A percentile compares a stretch with the other conserved stretches of the same genome.
Conservation (phyloP, 345 rosid genomes). For the Eucalyptus erythrocorys region DNA sequence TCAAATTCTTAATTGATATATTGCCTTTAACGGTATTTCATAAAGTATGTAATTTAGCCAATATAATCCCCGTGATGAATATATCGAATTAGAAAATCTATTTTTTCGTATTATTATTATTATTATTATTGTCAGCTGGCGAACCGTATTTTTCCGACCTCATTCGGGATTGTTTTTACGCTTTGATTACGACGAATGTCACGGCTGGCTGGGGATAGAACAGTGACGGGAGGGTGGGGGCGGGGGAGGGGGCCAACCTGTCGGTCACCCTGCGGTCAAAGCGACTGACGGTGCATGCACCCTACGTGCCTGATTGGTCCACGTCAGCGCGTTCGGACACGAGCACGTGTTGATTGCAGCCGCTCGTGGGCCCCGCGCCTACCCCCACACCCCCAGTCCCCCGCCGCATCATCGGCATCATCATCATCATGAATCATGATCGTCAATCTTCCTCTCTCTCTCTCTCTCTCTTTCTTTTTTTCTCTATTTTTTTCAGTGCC, state of each 20-base stretch:
- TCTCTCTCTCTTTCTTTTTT: background rate
- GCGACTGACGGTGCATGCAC: background rate
- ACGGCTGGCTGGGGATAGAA: background rate
- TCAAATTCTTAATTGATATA: too few species aligned
- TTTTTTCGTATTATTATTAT: too few species aligned
- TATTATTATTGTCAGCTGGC: background rate
- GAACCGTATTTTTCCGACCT: background rate
- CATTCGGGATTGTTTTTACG: too few species aligned
- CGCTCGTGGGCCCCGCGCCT: background rate
- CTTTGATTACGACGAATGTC: too few species aligned
- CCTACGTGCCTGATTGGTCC: constrained; percentile 5
- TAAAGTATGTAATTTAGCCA: too few species aligned
- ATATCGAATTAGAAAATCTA: too few species aligned
- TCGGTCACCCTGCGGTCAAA: constrained; percentile 11
- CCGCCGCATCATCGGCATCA: background rate
- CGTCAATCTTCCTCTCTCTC: background rate
- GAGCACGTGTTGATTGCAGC: constrained; percentile 43
- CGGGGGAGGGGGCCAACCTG: background rate
- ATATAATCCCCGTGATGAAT: too few species aligned
- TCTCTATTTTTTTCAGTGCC: background rate
- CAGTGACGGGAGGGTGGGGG: background rate
- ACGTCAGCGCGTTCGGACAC: constrained; percentile 33
- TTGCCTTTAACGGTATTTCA: too few species aligned
- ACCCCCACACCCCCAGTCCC: background rate
- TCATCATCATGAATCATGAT: background rate